A percentile compares a stretch with the other conserved stretches of the same genome.
Evolutionary conservation across 2,329 filamentous ascomycete genomes (phyloP).

Genomic region (Cladorrhinum sp.): DNA sequence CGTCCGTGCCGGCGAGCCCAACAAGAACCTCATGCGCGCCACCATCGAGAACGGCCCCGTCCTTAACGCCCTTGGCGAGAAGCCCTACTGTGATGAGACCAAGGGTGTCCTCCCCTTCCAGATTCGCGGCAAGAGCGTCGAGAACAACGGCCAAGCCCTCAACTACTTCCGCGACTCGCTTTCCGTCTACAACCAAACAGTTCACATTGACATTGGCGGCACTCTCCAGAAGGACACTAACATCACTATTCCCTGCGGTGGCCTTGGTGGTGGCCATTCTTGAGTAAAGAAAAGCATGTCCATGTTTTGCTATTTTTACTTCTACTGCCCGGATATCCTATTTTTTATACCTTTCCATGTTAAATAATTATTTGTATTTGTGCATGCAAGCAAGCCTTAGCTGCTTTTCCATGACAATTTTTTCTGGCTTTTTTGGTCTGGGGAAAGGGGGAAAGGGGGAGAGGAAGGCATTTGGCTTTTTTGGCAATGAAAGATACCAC

Average conservation of each 20-base stretch:
- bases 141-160: constrained; percentile 50
- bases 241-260: constrained; percentile 28
- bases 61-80: constrained; percentile 40
- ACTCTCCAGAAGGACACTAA: constrained; percentile 38
- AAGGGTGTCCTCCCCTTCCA: constrained; percentile 49
- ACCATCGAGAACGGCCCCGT: constrained; percentile 50
- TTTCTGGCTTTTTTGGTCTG: background rate
- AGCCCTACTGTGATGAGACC: constrained; percentile 52
- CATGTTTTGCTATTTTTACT: background rate
- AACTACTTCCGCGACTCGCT: constrained; percentile 57
- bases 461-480: too few species aligned
- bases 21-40: constrained; percentile 54
- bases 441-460: background rate
- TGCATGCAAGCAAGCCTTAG: background rate
- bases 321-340: background rate
- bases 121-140: constrained; percentile 51
- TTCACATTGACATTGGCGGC: constrained; percentile 50
- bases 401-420: background rate
- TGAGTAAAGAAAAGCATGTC: background rate
- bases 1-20: constrained; percentile 60
- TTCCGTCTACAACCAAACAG: constrained; percentile 46
- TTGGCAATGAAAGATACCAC: too few species aligned
- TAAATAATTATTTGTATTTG: background rate
- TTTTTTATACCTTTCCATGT: background rate
- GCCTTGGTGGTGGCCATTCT: constrained; percentile 7